A percentile compares a stretch with the other conserved stretches of the same genome.
phyloP scores from a whole-genome alignment of 148 eudicot species.

The Fagopyrum tataricum region DNA sequence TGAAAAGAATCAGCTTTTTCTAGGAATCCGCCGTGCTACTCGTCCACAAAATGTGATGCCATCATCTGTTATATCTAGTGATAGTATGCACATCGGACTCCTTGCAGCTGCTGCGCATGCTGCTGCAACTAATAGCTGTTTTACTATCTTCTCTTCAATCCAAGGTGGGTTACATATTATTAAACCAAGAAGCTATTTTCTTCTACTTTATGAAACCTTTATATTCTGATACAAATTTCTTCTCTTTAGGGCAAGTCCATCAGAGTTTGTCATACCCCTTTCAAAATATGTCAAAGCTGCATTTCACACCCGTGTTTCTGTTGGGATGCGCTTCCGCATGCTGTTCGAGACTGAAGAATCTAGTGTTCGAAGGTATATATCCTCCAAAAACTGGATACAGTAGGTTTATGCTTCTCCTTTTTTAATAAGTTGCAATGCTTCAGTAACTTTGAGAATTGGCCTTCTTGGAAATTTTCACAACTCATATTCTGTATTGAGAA shows the following conservation, averaged over 20 bases:
- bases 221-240: conserved; percentile 16
- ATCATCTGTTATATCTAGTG: conserved; percentile 73
- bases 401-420: neutral
- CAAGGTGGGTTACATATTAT: conserved; percentile 34
- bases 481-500: neutral
- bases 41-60: conserved; percentile 79
- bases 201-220: neutral
- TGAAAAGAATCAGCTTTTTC: conserved; percentile 58
- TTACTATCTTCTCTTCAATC: conserved; percentile 68
- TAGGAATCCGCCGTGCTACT: conserved; percentile 72
- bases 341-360: conserved; percentile 82
- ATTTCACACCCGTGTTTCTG: conserved; percentile 73
- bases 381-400: neutral
- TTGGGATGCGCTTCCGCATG: conserved; percentile 89
- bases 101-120: conserved; percentile 91
- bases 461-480: neutral
- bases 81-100: conserved; percentile 82
- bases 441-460: neutral
- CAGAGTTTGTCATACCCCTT: conserved; percentile 72
- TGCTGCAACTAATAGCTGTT: conserved; percentile 72
- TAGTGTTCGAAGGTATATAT: conserved; percentile 59
- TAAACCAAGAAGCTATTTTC: neutral
- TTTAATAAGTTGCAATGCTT: neutral
- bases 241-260: conserved; percentile 61
- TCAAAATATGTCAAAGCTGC: conserved; percentile 72